These are phyloP conservation scores for Clarireedia paspali DNA, from an alignment of 2,329 filamentous ascomycete species.

Conservation along the genomic window DNA sequence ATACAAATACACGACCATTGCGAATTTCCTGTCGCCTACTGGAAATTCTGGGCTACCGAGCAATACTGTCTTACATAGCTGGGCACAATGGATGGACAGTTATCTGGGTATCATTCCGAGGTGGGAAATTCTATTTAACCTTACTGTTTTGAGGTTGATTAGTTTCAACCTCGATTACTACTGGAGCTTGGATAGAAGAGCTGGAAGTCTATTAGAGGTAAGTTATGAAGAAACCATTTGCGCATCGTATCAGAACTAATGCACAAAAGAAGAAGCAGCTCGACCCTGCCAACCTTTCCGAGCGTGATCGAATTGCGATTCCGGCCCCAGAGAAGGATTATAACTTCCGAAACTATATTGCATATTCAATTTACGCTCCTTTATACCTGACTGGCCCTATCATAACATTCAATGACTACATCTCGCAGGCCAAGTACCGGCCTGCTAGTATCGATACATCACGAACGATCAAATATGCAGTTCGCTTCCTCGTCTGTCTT, in stretches of 20 bases:
- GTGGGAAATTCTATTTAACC: constrained; percentile 98
- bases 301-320: constrained; percentile 75
- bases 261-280: constrained; percentile 91
- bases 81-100: constrained; percentile 67
- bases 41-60: constrained; percentile 4
- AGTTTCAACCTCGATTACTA: constrained; percentile 98
- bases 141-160: constrained; percentile 84
- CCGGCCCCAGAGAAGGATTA: constrained; percentile 67
- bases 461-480: constrained; percentile 71
- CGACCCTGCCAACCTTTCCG: constrained; percentile 78
- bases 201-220: constrained; percentile 73
- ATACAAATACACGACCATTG: constrained; percentile 63
- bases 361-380: constrained; percentile 84
- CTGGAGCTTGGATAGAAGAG: constrained; percentile 67
- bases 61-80: constrained; percentile 27
- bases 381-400: constrained; percentile 91
- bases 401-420: constrained; percentile 96
- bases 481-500: constrained; percentile 74
- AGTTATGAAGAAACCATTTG: constrained; percentile 25
- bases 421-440: constrained; percentile 73
- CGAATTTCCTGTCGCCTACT: constrained; percentile 39
- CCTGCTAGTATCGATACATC: constrained; percentile 59
- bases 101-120: constrained; percentile 77
- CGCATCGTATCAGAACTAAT: constrained; percentile 43
- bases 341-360: constrained; percentile 78